Evolutionary conservation across 208 protist genomes (phyloP).

Genomic region (Herpetomonas tarakana): DNA sequence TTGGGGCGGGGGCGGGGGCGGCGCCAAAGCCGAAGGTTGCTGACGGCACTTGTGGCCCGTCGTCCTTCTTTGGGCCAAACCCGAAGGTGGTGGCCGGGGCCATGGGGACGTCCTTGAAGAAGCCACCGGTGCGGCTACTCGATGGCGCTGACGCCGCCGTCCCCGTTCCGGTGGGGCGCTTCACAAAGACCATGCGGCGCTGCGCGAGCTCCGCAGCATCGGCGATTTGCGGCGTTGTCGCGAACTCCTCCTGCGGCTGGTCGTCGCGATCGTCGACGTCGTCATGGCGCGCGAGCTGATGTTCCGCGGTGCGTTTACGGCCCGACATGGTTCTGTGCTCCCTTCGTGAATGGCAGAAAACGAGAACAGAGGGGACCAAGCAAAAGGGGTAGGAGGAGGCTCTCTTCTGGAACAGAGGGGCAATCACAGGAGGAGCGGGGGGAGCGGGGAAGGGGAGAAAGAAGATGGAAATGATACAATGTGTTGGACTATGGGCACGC

Average conservation of each 20-base stretch:
- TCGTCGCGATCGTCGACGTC: conserved; percentile 21
- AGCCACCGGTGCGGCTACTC: conserved; percentile 9
- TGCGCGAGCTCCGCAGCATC: conserved; percentile 48
- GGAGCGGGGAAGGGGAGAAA: too few species aligned
- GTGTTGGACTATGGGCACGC: too few species aligned
- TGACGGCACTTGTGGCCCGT: neutral
- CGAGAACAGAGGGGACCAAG: too few species aligned
- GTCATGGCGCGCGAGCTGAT: conserved; percentile 28
- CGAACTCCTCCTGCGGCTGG: conserved; percentile 31
- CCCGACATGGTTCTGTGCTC: conserved; percentile 22
- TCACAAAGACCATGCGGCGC: conserved; percentile 64
- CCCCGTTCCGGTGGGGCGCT: conserved; percentile 13
- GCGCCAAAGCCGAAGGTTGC: conserved; percentile 12
- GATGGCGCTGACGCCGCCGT: conserved; percentile 6
- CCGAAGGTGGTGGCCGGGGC: conserved; percentile 20
- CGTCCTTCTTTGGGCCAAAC: conserved; percentile 11
- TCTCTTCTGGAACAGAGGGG: too few species aligned
- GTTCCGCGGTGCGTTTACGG: conserved; percentile 33
- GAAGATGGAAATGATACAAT: too few species aligned
- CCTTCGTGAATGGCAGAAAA: too few species aligned
- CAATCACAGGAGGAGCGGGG: too few species aligned
- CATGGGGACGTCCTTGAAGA: conserved; percentile 38
- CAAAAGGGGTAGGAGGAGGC: too few species aligned
- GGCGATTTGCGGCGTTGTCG: conserved; percentile 51
- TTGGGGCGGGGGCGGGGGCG: conserved; percentile 1